Base-by-base conservation (phyloP, 257 asterid species). In the Solanum sejunctum region DNA sequence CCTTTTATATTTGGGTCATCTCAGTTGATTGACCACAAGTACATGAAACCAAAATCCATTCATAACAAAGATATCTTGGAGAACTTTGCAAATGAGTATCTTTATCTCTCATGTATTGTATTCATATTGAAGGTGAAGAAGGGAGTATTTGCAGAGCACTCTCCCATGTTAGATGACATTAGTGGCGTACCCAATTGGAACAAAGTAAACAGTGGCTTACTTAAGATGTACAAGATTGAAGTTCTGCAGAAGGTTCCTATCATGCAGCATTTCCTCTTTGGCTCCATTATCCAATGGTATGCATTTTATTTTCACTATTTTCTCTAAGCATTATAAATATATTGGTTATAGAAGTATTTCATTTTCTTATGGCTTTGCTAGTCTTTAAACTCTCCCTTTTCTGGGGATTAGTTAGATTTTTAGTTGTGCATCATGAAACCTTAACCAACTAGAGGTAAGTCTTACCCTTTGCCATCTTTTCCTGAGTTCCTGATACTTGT, bases 1-100 rank as follows among this genome's bases (percentile, higher is more conserved):
- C 98, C 99, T 43, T 94, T 92, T 90, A 86, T 94, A 83, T 95
- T 93, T 83, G 99, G 99, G 79, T 91, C 98, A 51, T 96, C 98
- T 2, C 99, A 96, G 88, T 88, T 96, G 93, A 90, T 96, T 86
- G 97, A 90, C 73, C 99, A 96, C 92, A 96, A 96, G 91, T 93
- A 96, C 86, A 96, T 96, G 99, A 96, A 94, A 89, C 99, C 99
- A 20, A 96, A 93, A 88, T 96, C 99, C 13, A 94, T 96, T 87
- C 99, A 94, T 87, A 96, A 94, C 70, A 93, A 92, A 17, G 98
- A 96, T 88, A 96, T 96, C 78, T 89, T 93, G 91, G 99, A 94
- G 86, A 96, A 93, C 83, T 96, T 94, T 85, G 86, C 96, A 28
- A 90, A 87, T 10, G 98, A 96, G 86, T 96, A 90, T 87, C 56